Conservation (phyloP, 768 basidiomycete genomes). For the Cystobasidium onofrii region DNA sequence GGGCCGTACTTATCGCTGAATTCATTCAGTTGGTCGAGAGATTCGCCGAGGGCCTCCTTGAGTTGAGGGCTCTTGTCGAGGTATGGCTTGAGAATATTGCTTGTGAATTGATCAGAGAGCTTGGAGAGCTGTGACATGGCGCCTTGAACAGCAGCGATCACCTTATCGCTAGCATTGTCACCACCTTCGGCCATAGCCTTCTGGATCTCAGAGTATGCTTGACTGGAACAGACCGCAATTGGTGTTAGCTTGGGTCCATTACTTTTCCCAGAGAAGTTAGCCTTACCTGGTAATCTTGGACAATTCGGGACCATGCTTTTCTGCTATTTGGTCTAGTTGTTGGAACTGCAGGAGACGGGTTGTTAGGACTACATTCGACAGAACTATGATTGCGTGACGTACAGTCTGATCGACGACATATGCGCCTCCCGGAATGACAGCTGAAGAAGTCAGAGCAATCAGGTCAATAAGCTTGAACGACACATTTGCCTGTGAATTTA, state of each 20-base stretch:
- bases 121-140: constrained; percentile 35
- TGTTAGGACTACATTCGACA: too few relatives aligned
- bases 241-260: not conserved
- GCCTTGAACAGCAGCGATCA: constrained; percentile 34
- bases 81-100: constrained; percentile 33
- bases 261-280: not conserved
- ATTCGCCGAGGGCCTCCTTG: constrained; percentile 37
- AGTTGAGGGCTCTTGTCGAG: constrained; percentile 39
- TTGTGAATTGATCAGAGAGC: constrained; percentile 34
- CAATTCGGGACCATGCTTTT: constrained; percentile 39
- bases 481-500: not conserved
- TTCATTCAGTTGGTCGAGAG: constrained; percentile 36
- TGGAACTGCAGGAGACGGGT: constrained; percentile 33
- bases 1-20: constrained; percentile 41
- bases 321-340: constrained; percentile 37
- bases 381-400: not conserved
- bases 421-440: constrained; percentile 39
- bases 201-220: constrained; percentile 38
- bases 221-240: not conserved
- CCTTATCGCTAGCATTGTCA: constrained; percentile 36
- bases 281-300: constrained; percentile 34
- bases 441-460: not conserved
- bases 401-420: constrained; percentile 34
- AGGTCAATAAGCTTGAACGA: not conserved
- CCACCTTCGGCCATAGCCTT: constrained; percentile 29